Base-by-base conservation (phyloP, 2,329 filamentous ascomycete genomes). In the Beauveria rudraprayagi region DNA sequence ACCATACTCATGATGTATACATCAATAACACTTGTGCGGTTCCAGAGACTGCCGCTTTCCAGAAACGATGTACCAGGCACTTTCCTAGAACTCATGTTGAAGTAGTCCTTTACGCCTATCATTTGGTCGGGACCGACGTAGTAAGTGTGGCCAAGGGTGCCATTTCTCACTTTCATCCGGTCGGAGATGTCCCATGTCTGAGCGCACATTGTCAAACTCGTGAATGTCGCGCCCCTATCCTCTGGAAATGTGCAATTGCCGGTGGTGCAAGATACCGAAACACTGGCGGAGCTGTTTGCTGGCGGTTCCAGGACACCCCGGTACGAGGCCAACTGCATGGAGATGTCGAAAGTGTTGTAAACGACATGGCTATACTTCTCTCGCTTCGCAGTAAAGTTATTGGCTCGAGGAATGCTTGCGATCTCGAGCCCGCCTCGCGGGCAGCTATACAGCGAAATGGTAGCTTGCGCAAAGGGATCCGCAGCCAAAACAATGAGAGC, bases 171-270 rank as follows among this genome's bases (percentile, higher is more conserved):
- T 17, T n/a, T 3, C 22, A 59, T n/a, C 17, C 40, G 34, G n/a
- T 59, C 56, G n/a, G 30, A 30, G 8, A 59, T 37, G 11, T 59
- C 56, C 56, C 56, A 59, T 52, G 56, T 9, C 10, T n/a, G 4
- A 7, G 46, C 51, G 26, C 56, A 59, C 56, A 59, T 59, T 22
- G 47, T 34, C 8, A 59, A 7, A 10, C 37, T 59, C 2, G 7
- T 28, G 9, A 59, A 52, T 2, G 56, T 34, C 17, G 40, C 47
- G 7, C 47, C 47, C 4, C 7, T 14, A 22, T 51, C 47, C 24
- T 41, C 26, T 11, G 56, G 56, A 52, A 59, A 59, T 24, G 56
- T 59, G 47, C 47, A 59, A n/a, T 59, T 59, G 10, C 56, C 56
- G 14, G 44, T 59, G 11, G 47, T 19, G 8, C 56, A 59, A 4